phyloP scores from a whole-genome alignment of 2,329 filamentous ascomycete genomes.

The Alternaria hordeiaustralica region DNA sequence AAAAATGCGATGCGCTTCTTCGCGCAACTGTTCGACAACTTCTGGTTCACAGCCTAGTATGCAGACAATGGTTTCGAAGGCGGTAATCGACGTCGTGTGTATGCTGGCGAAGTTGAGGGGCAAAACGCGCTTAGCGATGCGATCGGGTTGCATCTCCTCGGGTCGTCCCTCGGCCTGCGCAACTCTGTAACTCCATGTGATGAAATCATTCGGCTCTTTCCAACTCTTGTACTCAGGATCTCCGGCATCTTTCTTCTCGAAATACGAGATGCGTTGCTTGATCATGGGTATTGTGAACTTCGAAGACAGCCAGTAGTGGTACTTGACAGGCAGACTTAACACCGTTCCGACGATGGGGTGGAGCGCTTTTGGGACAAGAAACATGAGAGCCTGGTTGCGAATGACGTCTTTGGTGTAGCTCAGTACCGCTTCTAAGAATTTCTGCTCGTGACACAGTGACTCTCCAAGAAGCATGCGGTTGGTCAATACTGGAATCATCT shows the following conservation, averaged over 20 bases:
- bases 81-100: constrained; percentile 63
- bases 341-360: constrained; percentile 59
- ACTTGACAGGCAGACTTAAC: constrained; percentile 54
- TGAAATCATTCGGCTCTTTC: constrained; percentile 61
- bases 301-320: constrained; percentile 56
- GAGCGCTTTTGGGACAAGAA: constrained; percentile 56
- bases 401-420: constrained; percentile 59
- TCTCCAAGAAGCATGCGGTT: constrained; percentile 56
- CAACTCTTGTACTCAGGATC: constrained; percentile 52
- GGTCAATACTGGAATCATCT: constrained; percentile 50
- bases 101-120: constrained; percentile 66
- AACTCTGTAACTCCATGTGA: constrained; percentile 64
- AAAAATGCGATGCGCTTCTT: constrained; percentile 51
- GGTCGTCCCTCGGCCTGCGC: constrained; percentile 54
- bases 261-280: constrained; percentile 55
- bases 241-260: constrained; percentile 51
- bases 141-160: constrained; percentile 56
- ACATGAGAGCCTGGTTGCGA: constrained; percentile 46
- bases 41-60: constrained; percentile 25
- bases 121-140: constrained; percentile 60
- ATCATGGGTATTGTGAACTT: constrained; percentile 58
- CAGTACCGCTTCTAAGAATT: constrained; percentile 57
- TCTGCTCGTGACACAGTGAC: constrained; percentile 54
- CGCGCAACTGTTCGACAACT: constrained; percentile 45
- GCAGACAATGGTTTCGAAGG: constrained; percentile 49